Evolutionary conservation across 257 asterid genomes (phyloP).

Genomic region (Capsicum chinense): DNA sequence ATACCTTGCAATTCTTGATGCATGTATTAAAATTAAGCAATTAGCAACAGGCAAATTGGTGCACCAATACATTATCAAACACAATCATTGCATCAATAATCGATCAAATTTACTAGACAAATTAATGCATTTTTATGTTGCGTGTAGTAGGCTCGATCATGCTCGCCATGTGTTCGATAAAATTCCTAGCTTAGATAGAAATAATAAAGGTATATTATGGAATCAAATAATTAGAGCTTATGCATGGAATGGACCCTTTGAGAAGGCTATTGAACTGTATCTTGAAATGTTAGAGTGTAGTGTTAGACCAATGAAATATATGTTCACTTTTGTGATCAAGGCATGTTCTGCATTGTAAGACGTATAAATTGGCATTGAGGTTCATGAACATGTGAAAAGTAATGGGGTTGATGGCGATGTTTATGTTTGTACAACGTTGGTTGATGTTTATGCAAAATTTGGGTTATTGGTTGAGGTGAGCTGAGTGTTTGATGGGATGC

Average conservation of each 20-base stretch:
- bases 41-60: constrained; percentile 57
- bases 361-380: constrained; percentile 50
- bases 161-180: constrained; percentile 62
- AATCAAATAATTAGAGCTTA: constrained; percentile 72
- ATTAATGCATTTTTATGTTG: constrained; percentile 68
- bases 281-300: constrained; percentile 64
- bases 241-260: constrained; percentile 81
- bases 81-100: constrained; percentile 34
- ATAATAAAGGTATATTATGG: constrained; percentile 61
- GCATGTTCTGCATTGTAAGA: constrained; percentile 81
- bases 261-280: constrained; percentile 63
- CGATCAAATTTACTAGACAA: constrained; percentile 45
- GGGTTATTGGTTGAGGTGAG: constrained; percentile 64
- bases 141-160: constrained; percentile 67
- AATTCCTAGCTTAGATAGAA: constrained; percentile 52
- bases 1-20: constrained; percentile 42
- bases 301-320: constrained; percentile 63
- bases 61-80: constrained; percentile 64
- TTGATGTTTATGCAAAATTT: constrained; percentile 76
- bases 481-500: constrained; percentile 65
- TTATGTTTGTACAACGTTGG: constrained; percentile 73
- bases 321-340: constrained; percentile 81
- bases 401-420: constrained; percentile 57
- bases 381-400: constrained; percentile 59
- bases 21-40: constrained; percentile 51